Evolutionary conservation across 179 eudicot genomes (phyloP), one percentile per base, ranked within the genome.

Genomic region (Amaranthus tricolor): DNA sequence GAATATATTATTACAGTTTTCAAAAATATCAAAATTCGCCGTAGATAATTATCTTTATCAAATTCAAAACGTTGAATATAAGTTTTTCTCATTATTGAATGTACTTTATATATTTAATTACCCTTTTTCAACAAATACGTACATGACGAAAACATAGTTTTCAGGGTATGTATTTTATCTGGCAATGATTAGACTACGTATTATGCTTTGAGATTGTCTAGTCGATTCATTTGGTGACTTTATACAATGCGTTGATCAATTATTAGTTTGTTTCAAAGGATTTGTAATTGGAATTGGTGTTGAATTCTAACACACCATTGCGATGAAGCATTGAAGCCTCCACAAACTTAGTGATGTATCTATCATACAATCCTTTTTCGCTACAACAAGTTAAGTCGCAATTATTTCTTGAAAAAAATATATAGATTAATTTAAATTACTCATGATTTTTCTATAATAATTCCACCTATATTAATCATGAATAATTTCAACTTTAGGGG

Each of bases 191-290:
- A 62, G 47, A 64, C 8, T 5, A 45, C 17, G 20, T 12, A 64
- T 66, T 47, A 15, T 47, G 51, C 53, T 45, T 16, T 66, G 17
- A 31, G 69, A 45, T 17, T 3, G 69, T 66, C 31, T 17, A 31
- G 69, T 66, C 69, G 48, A 66, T 66, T 66, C 54, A 17, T 8
- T 65, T 9, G 16, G 14, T 40, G 43, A 9, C 64, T 60, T 62
- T 62, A 62, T 11, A 15, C 49, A 5, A 47, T 65, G 21, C 53
- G 47, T 40, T 47, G 69, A 44, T 45, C 48, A 7, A 58, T 0
- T 45, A 45, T 16, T 54, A 56, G 6, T 16, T 5, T 64, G 51
- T 64, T 43, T 16, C 16, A 65, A 65, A 47, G 40, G 40, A 31
- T 0, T 24, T 16, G 52, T 16, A 65, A 0, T 45, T n/a, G 69